Evolutionary conservation across 441 rosid species (phyloP).

Genomic region (Corymbia citriodora): DNA sequence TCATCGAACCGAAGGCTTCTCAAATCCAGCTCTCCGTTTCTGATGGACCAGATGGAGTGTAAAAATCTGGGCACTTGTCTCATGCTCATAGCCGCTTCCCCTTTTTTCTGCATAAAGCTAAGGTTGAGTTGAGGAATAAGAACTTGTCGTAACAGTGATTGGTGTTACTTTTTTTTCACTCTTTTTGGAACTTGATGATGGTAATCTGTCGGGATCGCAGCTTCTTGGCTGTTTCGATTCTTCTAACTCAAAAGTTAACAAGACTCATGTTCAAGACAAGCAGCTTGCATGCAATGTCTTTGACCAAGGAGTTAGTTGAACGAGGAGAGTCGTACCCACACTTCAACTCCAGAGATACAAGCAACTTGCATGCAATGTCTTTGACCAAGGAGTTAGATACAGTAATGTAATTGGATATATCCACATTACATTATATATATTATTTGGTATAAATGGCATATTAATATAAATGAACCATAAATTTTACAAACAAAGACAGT

Average conservation of each 20-base stretch:
- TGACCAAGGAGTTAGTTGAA: neutral
- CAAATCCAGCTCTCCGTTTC: conserved; percentile 33
- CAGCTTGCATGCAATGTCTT: no score
- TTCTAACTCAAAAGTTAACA: neutral
- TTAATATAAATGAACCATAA: no score
- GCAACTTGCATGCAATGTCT: no score
- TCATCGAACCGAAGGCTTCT: conserved; percentile 12
- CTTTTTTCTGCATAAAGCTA: neutral
- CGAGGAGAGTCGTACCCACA: neutral
- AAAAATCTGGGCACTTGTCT: neutral
- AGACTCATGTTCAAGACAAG: neutral
- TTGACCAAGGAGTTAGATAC: no score
- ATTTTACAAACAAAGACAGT: no score
- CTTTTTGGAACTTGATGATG: neutral
- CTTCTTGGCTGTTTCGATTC: neutral
- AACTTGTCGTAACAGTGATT: neutral
- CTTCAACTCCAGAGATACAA: neutral
- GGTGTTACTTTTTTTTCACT: neutral
- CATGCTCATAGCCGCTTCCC: neutral
- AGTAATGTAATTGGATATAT: no score
- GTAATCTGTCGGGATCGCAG: neutral
- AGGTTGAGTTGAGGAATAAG: neutral
- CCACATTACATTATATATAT: no score
- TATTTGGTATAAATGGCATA: no score
- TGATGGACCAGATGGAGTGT: neutral